Base-by-base conservation (phyloP, 129 eudicot species). In the Flaveria brownii region DNA sequence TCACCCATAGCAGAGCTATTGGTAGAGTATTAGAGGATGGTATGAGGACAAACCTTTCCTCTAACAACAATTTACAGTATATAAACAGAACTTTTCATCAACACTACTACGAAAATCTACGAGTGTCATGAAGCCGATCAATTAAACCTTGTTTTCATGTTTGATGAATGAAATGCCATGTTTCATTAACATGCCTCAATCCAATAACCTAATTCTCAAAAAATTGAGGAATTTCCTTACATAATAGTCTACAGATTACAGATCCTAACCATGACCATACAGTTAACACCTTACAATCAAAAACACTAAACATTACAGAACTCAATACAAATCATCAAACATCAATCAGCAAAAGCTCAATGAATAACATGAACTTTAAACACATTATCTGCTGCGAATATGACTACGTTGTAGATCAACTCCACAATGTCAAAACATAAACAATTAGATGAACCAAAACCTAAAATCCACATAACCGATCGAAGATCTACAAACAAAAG, bases 401-500 rank as follows among this genome's bases (percentile, higher is more conserved):
- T 10, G 30, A 57, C 10, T 5, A n/a, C 28, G 18, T 17, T 20
- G 62, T 9, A 56, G 62, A 56, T 56, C 62, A 56, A 56, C 2
- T 56, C 62, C 62, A 7, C 20, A 56, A 0, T 18, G 0, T 52
- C 59, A n/a, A 1, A 16, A n/a, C 6, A 52, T 56, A 28, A 56
- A 9, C 62, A 56, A 56, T 8, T 20, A 18, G 5, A 56, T 18
- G 14, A 56, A 2, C 1, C 23, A 17, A 56, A 56, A 6, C 9
- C 10, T 18, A 56, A 7, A 20, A 17, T 56, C 28, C 20, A 52
- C 71, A 28, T 12, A 23, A 71, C 54, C 28, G 22, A 83, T 72
- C 75, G 10, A 22, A 55, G 28, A 78, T 26, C 73, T 80, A 49
- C 14, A 50, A 66, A 59, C n/a, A 16, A 79, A 9, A 46, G 52